These are phyloP conservation scores for Fusarium sp. DNA, from an alignment of 2,329 filamentous ascomycete genomes.

Conservation along the genomic window DNA sequence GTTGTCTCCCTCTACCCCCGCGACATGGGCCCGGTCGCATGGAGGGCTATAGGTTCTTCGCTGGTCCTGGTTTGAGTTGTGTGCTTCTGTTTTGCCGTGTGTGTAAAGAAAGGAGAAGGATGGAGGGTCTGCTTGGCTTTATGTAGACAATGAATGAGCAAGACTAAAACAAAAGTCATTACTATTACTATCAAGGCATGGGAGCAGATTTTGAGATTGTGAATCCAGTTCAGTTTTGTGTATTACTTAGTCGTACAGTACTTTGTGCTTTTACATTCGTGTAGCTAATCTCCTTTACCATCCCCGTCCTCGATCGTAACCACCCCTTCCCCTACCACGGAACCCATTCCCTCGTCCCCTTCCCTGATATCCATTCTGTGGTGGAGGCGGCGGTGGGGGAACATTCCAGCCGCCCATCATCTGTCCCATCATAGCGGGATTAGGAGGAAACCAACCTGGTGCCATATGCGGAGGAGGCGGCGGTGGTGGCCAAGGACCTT, in stretches of 20 bases:
- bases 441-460: constrained; percentile 48
- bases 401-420: constrained; percentile 49
- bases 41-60: constrained; percentile 26
- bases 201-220: neutral
- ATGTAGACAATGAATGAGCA: constrained; percentile 51
- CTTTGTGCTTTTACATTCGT: neutral
- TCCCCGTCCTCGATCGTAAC: constrained; percentile 52
- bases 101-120: constrained; percentile 22
- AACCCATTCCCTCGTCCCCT: constrained; percentile 44
- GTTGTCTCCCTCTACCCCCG: constrained; percentile 15
- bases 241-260: neutral
- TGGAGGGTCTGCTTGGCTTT: constrained; percentile 44
- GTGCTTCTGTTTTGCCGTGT: constrained; percentile 20
- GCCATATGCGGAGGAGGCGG: constrained; percentile 49
- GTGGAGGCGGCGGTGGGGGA: constrained; percentile 42
- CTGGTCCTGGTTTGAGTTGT: constrained; percentile 29
- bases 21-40: constrained; percentile 23
- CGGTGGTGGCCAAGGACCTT: constrained; percentile 60
- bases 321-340: constrained; percentile 50
- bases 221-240: neutral
- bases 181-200: constrained; percentile 45
- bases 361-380: constrained; percentile 45
- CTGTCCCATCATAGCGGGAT: constrained; percentile 46
- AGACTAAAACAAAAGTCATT: constrained; percentile 50
- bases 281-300: constrained; percentile 21